These are phyloP conservation scores for Nyssa sinensis DNA, from an alignment of 148 eudicot species.

Conservation along the genomic window DNA sequence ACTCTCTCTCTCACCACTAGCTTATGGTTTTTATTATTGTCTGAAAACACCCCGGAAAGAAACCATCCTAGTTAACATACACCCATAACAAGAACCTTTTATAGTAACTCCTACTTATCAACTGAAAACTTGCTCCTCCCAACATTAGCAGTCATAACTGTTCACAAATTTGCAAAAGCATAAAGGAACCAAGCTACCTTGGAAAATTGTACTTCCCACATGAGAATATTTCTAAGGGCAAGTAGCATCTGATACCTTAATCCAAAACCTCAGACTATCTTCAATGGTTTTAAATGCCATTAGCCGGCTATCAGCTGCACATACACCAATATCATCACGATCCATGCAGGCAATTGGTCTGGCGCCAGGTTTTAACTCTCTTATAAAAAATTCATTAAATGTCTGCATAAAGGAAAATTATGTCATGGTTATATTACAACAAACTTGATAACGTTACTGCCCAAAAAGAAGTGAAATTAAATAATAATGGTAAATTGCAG, in stretches of 20 bases:
- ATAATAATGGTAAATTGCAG: not conserved
- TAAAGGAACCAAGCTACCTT: not conserved
- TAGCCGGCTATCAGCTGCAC: conserved; percentile 91
- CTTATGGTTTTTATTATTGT: not conserved
- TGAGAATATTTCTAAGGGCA: not conserved
- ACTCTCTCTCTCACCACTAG: not conserved
- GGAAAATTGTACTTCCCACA: not conserved
- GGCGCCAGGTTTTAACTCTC: conserved; percentile 84
- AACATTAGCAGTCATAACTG: not conserved
- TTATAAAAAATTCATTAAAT: conserved; percentile 87
- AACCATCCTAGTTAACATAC: not conserved
- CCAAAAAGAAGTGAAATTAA: not conserved
- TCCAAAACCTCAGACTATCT: conserved; percentile 84
- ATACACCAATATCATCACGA: conserved; percentile 79
- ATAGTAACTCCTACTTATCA: not conserved
- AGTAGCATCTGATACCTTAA: conserved; percentile 54
- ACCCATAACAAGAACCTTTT: not conserved
- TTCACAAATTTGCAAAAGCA: not conserved
- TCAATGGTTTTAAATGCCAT: conserved; percentile 68
- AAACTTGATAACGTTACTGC: not conserved
- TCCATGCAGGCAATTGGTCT: conserved; percentile 69
- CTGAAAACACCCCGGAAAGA: not conserved
- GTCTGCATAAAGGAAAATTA: conserved; percentile 55
- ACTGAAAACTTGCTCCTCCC: not conserved
- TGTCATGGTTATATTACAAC: not conserved